Base-by-base conservation (phyloP, 495 filamentous ascomycete genomes). In the Podospora comata region DNA sequence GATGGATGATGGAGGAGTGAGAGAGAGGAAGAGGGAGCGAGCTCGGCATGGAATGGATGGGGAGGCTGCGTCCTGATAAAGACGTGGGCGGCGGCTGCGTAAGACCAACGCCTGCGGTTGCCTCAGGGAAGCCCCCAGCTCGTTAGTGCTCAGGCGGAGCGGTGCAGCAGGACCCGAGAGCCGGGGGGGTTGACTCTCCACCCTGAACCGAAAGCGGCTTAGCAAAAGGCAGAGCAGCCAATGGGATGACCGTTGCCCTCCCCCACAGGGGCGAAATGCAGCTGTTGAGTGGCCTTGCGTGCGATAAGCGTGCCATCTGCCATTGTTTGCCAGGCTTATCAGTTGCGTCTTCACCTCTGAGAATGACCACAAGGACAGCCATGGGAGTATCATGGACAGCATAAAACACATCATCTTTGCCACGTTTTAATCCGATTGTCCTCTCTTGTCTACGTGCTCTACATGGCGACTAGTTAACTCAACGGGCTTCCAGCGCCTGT, bases 1-100 rank as follows among this genome's bases (percentile, higher is more conserved):
- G 65, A 72, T 64, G 76, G 74, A 67, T 73, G 80, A 71, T 74
- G 82, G 76, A 77, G 75, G 80, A 78, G 76, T 78, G 57, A 57
- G 60, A 66, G 65, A 67, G 72, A 68, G 72, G 60, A 68, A 70
- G 72, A 70, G 71, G 59, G 63, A 65, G 66, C 70, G 72, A 75
- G 71, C 61, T 74, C 64, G 67, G 70, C 67, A 23, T 23, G 23
- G 23, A 64, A 61, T 27, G 64, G 39, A 73, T 72, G 77, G 76
- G 77, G 79, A 75, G 74, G 73, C 71, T 74, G 65, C 39, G 60
- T 68, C 64, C 67, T 78, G 71, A 73, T 73, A 79, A 76, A 76
- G 72, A 70, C 60, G 68, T 61, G 69, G 70, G 70, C 66, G 69
- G 73, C 55, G 70, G 64, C 66, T 73, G 69, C 75, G 72, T 74